Evolutionary conservation across 352 stramenopile genomes (phyloP), one percentile per base, ranked within the genome.

Genomic region (Pythium sukuiense): DNA sequence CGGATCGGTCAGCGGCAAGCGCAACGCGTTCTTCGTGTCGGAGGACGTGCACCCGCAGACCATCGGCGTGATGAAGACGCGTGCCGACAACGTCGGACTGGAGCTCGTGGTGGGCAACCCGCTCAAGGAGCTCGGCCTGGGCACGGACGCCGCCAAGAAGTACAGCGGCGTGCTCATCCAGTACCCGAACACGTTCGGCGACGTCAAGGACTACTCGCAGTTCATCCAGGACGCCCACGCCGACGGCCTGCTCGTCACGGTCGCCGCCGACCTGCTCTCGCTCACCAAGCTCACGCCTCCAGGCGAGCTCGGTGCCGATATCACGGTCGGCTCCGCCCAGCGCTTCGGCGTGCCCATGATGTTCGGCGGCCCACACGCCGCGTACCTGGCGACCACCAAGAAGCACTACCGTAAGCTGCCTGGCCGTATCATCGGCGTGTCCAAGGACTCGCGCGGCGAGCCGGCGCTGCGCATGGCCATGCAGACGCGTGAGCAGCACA

Each of bases 291-390:
- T 99, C 33, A 95, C 92, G 60, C 81, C 97, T 6, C 97, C 97
- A 24, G 93, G 87, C 6, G 95, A 98, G 43, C 97, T 97, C 75
- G 97, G 97, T 61, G 97, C 97, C 5, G 98, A 99, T 74, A 99
- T 99, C 80, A 96, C 95, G 18, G 90, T 99, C 37, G 98, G 97
- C 43, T 99, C 93, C n/a, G 89, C 96, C 5, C 98, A 99, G 84
- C 92, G 98, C 63, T 99, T 99, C 72, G 98, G 98, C 61, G 96
- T 99, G 26, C 98, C 98, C 13, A 98, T 99, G 95, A 98, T 98
- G 71, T 99, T 99, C 74, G 98, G 98, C 54, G 98, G 98, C 39
- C 98, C 98, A 12, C 97, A 99, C 79, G 97, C 97, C 27, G 97
- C 92, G 58, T 99, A 99, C 78, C 83, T 99, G 62, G 89, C 96